These are phyloP conservation scores for Fusarium beomiforme DNA, from an alignment of 2,329 filamentous ascomycete species.

Conservation along the genomic window DNA sequence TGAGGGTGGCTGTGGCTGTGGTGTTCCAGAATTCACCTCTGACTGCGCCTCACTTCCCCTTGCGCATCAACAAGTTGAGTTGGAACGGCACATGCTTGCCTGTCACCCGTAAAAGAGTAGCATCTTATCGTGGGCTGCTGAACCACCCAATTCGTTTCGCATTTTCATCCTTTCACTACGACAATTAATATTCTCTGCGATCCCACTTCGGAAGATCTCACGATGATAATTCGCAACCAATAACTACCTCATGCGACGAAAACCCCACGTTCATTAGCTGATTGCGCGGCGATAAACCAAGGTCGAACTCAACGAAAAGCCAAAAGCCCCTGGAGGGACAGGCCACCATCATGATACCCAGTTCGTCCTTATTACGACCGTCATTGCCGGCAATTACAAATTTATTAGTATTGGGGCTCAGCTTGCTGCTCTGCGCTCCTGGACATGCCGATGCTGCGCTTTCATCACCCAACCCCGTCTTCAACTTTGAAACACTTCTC, in stretches of 20 bases:
- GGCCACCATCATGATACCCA: constrained; percentile 65
- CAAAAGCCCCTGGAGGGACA: constrained; percentile 55
- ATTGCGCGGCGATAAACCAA: constrained; percentile 21
- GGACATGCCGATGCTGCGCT: constrained; percentile 72
- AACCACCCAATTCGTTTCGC: constrained; percentile 14
- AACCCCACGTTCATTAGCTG: constrained; percentile 9
- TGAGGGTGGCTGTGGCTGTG: constrained; percentile 38
- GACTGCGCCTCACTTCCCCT: constrained; percentile 39
- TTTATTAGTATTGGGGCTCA: constrained; percentile 63
- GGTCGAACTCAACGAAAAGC: constrained; percentile 15
- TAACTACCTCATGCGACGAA: constrained; percentile 30
- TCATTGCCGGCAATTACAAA: constrained; percentile 72
- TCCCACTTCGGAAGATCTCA: constrained; percentile 9
- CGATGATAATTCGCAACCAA: constrained; percentile 26
- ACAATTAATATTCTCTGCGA: background rate
- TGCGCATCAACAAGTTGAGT: constrained; percentile 9
- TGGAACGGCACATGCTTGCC: constrained; percentile 15
- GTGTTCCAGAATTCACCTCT: background rate
- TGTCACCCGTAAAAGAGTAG: constrained; percentile 30
- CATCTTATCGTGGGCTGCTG: constrained; percentile 19
- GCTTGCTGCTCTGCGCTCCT: constrained; percentile 67
- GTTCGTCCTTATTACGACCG: constrained; percentile 77
- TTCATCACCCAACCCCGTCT: constrained; percentile 13
- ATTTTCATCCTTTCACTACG: background rate
- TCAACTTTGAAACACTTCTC: constrained; percentile 24